Evolutionary conservation across 805 yeast species (phyloP).

Genomic region (Danielia reshetovae): DNA sequence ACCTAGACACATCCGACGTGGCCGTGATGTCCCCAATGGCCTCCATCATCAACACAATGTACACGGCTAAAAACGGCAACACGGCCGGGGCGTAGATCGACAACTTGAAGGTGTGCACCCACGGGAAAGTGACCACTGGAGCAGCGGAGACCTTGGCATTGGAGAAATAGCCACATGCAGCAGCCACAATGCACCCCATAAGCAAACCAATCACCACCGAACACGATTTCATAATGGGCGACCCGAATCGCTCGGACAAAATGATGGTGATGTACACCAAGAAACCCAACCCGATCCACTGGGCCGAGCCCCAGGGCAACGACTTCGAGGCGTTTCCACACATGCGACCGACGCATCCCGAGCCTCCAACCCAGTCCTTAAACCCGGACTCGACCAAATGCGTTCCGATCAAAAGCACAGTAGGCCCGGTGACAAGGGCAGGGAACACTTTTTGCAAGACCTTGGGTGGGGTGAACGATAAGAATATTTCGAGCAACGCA

Average conservation of each 20-base stretch:
- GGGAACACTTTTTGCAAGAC: slow-evolving; percentile 9
- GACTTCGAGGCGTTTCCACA: slow-evolving; percentile 7
- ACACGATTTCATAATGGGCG: slow-evolving; percentile 91
- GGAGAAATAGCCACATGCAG: slow-evolving; percentile 79
- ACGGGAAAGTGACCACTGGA: slow-evolving; percentile 81
- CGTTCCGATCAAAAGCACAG: slow-evolving; percentile 10
- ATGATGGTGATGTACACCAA: slow-evolving; percentile 70
- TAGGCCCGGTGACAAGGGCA: slow-evolving; percentile 11
- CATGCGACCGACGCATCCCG: slow-evolving; percentile 7
- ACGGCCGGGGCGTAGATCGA: slow-evolving; percentile 79
- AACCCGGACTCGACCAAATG: slow-evolving; percentile 9
- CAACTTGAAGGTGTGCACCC: slow-evolving; percentile 81
- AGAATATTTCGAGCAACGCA: slow-evolving; percentile 7
- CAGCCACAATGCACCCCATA: slow-evolving; percentile 87
- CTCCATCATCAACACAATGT: slow-evolving; percentile 81
- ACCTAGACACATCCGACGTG: slow-evolving; percentile 82
- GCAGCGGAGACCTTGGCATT: slow-evolving; percentile 56
- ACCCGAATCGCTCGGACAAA: slow-evolving; percentile 78
- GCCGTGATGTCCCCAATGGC: slow-evolving; percentile 94
- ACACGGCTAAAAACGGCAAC: slow-evolving; percentile 78
- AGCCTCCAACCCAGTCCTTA: slow-evolving; percentile 11
- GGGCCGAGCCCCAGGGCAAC: slow-evolving; percentile 79
- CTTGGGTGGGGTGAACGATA: slow-evolving; percentile 8
- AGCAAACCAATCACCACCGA: slow-evolving; percentile 82
- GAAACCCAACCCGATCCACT: slow-evolving; percentile 83